Conservation (phyloP, 257 asterid species). For the Ophiorrhiza pumila region DNA sequence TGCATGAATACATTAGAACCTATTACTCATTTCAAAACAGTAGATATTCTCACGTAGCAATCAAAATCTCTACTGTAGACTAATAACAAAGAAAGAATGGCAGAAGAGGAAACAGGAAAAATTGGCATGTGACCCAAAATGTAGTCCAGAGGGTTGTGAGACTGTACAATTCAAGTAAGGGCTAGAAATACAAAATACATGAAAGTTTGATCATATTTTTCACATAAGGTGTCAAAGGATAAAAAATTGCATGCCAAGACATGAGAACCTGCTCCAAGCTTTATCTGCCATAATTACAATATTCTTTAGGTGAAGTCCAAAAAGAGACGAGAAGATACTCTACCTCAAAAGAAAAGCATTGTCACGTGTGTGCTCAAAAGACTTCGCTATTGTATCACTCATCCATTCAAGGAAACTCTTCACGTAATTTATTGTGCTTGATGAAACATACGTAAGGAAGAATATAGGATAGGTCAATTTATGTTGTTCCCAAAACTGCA, state of each 20-base stretch:
- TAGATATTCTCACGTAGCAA: not conserved
- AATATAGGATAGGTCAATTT: constrained; percentile 70
- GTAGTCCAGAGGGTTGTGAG: not conserved
- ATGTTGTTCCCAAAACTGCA: constrained; percentile 90
- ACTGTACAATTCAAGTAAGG: not conserved
- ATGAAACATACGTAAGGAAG: constrained; percentile 81
- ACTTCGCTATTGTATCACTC: constrained; percentile 94
- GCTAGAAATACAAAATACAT: not conserved
- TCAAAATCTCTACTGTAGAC: not conserved
- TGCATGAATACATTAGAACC: not conserved
- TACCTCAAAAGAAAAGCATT: constrained; percentile 92
- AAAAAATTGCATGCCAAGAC: not conserved
- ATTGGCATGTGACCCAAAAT: not conserved
- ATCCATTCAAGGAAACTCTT: constrained; percentile 98
- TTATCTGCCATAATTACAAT: not conserved
- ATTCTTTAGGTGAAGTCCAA: not conserved
- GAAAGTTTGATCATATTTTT: not conserved
- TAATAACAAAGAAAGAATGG: not conserved
- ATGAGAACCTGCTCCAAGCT: not conserved
- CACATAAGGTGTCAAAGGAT: not conserved
- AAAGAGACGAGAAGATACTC: constrained; percentile 21
- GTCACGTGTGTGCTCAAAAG: constrained; percentile 90
- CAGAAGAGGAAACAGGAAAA: not conserved
- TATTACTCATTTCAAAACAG: not conserved
- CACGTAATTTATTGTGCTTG: constrained; percentile 89